Conservation (phyloP, 768 basidiomycete genomes). For the Macrocybe gigantea region DNA sequence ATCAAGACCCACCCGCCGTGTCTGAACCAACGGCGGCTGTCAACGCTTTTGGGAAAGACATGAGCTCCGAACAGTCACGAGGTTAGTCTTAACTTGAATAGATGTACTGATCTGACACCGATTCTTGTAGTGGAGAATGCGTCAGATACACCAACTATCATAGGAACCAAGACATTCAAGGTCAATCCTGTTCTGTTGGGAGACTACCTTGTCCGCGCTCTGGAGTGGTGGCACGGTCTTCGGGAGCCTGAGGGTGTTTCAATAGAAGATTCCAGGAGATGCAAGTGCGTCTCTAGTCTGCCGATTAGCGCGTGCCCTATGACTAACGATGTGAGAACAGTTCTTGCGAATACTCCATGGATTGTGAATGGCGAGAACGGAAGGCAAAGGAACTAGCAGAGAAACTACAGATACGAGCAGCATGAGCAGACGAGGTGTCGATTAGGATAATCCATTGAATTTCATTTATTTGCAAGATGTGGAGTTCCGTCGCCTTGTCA, state of each 20-base stretch:
- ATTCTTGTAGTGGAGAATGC: no score
- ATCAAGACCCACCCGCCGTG: no score
- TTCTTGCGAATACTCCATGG: slow-evolving; percentile 65
- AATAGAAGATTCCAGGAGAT: slow-evolving; percentile 51
- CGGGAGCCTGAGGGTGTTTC: slow-evolving; percentile 69
- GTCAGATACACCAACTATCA: slow-evolving; percentile 26
- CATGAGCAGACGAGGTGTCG: no score
- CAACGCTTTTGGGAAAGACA: background rate
- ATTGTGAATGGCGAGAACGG: slow-evolving; percentile 77
- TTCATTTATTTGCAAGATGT: no score
- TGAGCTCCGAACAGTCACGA: slow-evolving; percentile 2
- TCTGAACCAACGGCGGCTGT: background rate
- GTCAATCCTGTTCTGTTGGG: slow-evolving; percentile 52
- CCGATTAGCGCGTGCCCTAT: background rate
- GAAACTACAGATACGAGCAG: no score
- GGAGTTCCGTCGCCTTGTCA: no score
- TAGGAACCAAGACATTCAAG: slow-evolving; percentile 59
- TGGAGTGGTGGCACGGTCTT: slow-evolving; percentile 74
- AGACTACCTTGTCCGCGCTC: slow-evolving; percentile 41
- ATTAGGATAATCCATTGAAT: no score
- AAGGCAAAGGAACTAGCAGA: slow-evolving; percentile 36
- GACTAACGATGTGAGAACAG: slow-evolving; percentile 21
- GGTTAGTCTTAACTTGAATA: no score
- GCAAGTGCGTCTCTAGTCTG: slow-evolving; percentile 49
- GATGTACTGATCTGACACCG: no score